Percentiles rank a stretch among this genome's conserved stretches.
phyloP scores from a whole-genome alignment of 768 basidiomycete species.

The Phlegmacium glaucopus region DNA sequence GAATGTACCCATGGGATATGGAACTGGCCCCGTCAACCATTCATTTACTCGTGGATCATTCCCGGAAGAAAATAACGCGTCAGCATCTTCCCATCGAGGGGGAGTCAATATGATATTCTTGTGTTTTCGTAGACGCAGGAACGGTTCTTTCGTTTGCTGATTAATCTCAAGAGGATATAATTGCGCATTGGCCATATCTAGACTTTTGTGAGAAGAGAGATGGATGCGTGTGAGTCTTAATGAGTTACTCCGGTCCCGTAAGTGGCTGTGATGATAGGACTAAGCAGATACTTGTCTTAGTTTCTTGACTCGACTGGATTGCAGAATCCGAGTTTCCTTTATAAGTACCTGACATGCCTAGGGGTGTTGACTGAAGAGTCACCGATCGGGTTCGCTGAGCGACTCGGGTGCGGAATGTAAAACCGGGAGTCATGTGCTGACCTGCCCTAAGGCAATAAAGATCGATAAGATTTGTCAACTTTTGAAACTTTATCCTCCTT shows the following conservation, averaged over 20 bases:
- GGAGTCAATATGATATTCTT: slow-evolving; percentile 54
- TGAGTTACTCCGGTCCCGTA: neutral
- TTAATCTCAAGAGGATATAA: slow-evolving; percentile 40
- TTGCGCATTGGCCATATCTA: slow-evolving; percentile 14
- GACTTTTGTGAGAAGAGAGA: no score
- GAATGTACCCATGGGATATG: slow-evolving; percentile 39
- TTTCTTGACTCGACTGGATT: neutral
- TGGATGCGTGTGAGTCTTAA: no score
- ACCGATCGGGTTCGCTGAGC: no score
- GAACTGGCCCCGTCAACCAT: slow-evolving; percentile 44
- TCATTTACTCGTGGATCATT: slow-evolving; percentile 43
- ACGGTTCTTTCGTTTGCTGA: slow-evolving; percentile 44
- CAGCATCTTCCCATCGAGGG: slow-evolving; percentile 42
- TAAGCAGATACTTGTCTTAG: no score
- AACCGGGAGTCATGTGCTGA: slow-evolving; percentile 21
- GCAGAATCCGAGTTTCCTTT: neutral
- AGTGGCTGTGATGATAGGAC: no score
- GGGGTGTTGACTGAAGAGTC: no score
- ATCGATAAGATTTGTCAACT: slow-evolving; percentile 40
- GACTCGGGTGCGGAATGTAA: no score
- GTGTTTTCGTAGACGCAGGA: slow-evolving; percentile 48
- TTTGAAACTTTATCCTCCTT: slow-evolving; percentile 35
- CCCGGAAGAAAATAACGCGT: slow-evolving; percentile 30
- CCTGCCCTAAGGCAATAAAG: slow-evolving; percentile 35
- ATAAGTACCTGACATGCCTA: no score